Base-by-base conservation (phyloP, 441 rosid genomes). In the Biscutella auriculata region DNA sequence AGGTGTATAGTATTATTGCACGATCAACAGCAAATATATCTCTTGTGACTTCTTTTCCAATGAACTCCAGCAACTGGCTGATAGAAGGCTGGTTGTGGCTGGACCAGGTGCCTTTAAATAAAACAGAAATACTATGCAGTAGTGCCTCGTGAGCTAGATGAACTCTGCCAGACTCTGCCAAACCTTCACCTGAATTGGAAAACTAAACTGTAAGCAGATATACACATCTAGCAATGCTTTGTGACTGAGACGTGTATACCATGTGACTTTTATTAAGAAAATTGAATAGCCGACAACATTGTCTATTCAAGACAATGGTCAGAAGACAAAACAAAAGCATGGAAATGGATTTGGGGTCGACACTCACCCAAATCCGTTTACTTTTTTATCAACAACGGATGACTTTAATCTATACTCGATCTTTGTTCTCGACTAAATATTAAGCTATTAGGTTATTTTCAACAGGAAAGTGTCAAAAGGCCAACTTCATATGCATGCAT, bases 11-110 rank as follows among this genome's bases (percentile, higher is more conserved):
- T 46, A 82, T 48, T 47, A 69, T 67, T 40, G 91, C 95, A 49
- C 82, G 89, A 62, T 94, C 95, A 69, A 85, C 58, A 35, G 84
- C 83, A 49, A 94, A 81, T 40, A 73, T 60, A 77, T 87, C 91
- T 44, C 73, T 76, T 16, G 66, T 21, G 41, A 71, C 63, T 63
- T 93, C 94, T 66, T 76, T 76, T 33, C 78, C 87, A 41, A 87
- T 73, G 68, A 82, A 72, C 66, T 82, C 83, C 75, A 85, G 79
- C 75, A 87, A 65, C 67, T 68, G 51, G 6, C 72, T 58, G 61
- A 57, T 57, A 33, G 86, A 56, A 66, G 74, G 63, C 44, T 53
- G 42, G 52, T 58, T 56, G 60, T 62, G 78, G 55, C 47, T 30
- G 48, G 70, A 73, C 35, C 77, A 57, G 67, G 75, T 80, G 72